Conservation (phyloP, 257 asterid species). For the Lycium barbarum region DNA sequence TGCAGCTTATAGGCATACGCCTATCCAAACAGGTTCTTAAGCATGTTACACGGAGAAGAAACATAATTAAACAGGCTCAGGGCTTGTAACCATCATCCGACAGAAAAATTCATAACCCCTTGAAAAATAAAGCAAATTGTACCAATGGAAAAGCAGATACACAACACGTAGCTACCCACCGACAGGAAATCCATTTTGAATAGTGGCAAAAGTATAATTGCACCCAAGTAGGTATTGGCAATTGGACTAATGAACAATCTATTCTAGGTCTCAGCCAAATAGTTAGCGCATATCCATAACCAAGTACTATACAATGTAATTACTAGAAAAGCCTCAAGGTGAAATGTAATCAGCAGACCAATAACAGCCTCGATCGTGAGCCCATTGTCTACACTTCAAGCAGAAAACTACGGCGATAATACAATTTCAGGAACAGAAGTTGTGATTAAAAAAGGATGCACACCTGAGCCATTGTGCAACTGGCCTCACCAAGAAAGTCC, state of each 20-base stretch:
- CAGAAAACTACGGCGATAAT: background rate
- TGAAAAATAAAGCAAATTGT: constrained; percentile 17
- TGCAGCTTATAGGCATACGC: no score
- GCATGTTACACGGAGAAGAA: constrained; percentile 13
- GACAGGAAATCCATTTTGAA: constrained; percentile 7
- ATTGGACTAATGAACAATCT: constrained; percentile 9
- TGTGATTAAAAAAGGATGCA: constrained; percentile 34
- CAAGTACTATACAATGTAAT: background rate
- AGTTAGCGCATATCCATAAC: background rate
- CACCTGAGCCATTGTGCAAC: constrained; percentile 88
- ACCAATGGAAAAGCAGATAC: background rate
- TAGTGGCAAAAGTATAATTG: background rate
- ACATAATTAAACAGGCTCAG: constrained; percentile 7
- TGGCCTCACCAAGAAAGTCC: constrained; percentile 96
- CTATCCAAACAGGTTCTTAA: no score
- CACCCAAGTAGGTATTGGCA: constrained; percentile 17
- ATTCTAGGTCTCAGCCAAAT: background rate
- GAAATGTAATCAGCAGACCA: constrained; percentile 20
- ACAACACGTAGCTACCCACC: background rate
- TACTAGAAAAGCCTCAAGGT: background rate
- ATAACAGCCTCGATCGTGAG: background rate
- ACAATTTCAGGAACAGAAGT: constrained; percentile 20
- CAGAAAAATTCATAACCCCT: constrained; percentile 10
- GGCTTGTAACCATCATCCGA: background rate
- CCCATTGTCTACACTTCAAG: background rate